Evolutionary conservation across 1,284 basidiomycete species (phyloP).

Genomic region (Pisolithus thermaeus): DNA sequence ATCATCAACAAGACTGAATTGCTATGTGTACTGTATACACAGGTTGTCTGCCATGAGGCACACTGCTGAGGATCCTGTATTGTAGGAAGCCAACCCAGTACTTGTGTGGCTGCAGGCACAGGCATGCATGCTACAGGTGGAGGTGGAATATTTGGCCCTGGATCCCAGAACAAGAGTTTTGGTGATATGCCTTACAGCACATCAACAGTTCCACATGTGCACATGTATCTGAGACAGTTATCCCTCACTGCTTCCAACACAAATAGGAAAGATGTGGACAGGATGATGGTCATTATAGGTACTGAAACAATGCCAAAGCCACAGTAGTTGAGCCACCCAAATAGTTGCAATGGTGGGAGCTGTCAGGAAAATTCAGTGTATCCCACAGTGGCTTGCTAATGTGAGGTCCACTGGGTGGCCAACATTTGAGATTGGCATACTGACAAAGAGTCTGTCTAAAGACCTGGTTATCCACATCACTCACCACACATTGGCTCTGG

Average conservation of each 20-base stretch:
- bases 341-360: constrained; percentile 47
- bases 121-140: no score
- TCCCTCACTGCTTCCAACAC: constrained; percentile 21
- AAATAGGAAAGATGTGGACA: constrained; percentile 23
- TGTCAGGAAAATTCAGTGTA: constrained; percentile 43
- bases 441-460: constrained; percentile 27
- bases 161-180: constrained; percentile 27
- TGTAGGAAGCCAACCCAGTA: constrained; percentile 37
- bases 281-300: no score
- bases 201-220: constrained; percentile 24
- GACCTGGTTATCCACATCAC: constrained; percentile 29
- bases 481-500: no score
- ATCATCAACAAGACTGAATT: no score
- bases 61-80: constrained; percentile 27
- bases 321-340: constrained; percentile 54
- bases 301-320: constrained; percentile 37
- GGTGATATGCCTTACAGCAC: constrained; percentile 22
- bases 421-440: constrained; percentile 17
- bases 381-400: constrained; percentile 17
- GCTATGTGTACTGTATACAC: no score
- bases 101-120: constrained; percentile 7
- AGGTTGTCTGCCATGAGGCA: constrained; percentile 6
- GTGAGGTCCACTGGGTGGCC: constrained; percentile 12
- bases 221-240: constrained; percentile 29
- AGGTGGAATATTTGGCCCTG: constrained; percentile 17